These are phyloP conservation scores for Rhodotorula sp. DNA, from an alignment of 1,284 basidiomycete genomes.

Conservation along the genomic window DNA sequence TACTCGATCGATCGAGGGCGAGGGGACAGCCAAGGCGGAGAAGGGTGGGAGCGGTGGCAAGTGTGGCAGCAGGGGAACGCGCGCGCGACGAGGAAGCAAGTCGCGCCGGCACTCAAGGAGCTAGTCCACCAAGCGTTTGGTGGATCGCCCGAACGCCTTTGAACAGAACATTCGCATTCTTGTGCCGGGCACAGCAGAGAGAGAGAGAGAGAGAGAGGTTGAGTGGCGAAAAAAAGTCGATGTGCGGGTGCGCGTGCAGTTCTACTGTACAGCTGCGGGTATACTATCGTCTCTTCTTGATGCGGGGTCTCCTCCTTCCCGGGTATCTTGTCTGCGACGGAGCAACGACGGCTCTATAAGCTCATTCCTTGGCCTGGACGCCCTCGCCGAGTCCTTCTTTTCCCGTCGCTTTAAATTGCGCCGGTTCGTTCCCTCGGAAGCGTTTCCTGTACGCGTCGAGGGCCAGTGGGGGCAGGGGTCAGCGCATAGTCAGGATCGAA, in stretches of 20 bases:
- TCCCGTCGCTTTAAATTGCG: slow-evolving; percentile 30
- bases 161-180: not conserved
- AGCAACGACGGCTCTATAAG: not conserved
- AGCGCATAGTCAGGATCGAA: not conserved
- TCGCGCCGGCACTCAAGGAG: slow-evolving; percentile 68
- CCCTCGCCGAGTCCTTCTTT: slow-evolving; percentile 32
- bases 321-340: not conserved
- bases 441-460: slow-evolving; percentile 29
- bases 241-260: no score
- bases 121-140: slow-evolving; percentile 42
- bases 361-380: slow-evolving; percentile 5
- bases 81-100: slow-evolving; percentile 71
- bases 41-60: slow-evolving; percentile 41
- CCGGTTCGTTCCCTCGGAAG: slow-evolving; percentile 39
- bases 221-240: no score
- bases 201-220: not conserved
- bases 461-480: not conserved
- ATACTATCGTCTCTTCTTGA: no score
- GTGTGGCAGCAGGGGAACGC: slow-evolving; percentile 74
- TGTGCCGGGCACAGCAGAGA: no score
- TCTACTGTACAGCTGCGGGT: no score
- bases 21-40: slow-evolving; percentile 31
- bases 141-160: not conserved
- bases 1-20: slow-evolving; percentile 36
- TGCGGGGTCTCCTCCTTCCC: not conserved